Percentiles rank a stretch among this genome's conserved stretches.
phyloP scores from a whole-genome alignment of 768 basidiomycete genomes.

The Rhizopogon rudus region DNA sequence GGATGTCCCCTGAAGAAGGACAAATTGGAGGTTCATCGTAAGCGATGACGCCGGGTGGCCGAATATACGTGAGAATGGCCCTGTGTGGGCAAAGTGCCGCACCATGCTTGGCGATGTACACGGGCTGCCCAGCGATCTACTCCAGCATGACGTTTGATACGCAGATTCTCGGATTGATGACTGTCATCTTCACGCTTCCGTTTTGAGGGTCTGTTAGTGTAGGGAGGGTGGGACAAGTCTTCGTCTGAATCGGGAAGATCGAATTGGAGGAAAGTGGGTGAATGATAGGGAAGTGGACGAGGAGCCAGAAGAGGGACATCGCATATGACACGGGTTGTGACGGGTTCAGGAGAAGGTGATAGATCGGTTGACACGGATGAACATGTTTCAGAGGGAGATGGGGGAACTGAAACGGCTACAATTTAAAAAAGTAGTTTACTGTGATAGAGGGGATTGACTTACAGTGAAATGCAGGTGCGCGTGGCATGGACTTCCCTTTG shows the following conservation, averaged over 20 bases:
- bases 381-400: conserved; percentile 40
- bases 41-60: not conserved
- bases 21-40: not conserved
- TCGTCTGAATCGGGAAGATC: conserved; percentile 64
- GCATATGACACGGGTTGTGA: conserved; percentile 48
- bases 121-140: conserved; percentile 16
- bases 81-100: not conserved
- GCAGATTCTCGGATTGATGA: conserved; percentile 6
- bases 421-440: not conserved
- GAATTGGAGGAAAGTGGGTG: conserved; percentile 65
- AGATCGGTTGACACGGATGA: conserved; percentile 21
- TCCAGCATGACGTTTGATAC: conserved; percentile 20
- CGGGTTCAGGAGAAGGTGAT: conserved; percentile 22
- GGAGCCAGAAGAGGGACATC: conserved; percentile 67
- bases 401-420: conserved; percentile 25
- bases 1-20: not conserved
- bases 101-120: conserved; percentile 7
- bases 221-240: conserved; percentile 66
- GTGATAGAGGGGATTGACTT: conserved; percentile 6
- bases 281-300: conserved; percentile 64
- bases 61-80: not conserved
- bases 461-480: conserved; percentile 22
- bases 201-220: conserved; percentile 49
- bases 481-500: not conserved
- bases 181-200: conserved; percentile 41